A percentile compares a stretch with the other conserved stretches of the same genome.
These are phyloP conservation scores for Aspergillus bertholletiae DNA, from an alignment of 495 filamentous ascomycete species.

Conservation along the genomic window DNA sequence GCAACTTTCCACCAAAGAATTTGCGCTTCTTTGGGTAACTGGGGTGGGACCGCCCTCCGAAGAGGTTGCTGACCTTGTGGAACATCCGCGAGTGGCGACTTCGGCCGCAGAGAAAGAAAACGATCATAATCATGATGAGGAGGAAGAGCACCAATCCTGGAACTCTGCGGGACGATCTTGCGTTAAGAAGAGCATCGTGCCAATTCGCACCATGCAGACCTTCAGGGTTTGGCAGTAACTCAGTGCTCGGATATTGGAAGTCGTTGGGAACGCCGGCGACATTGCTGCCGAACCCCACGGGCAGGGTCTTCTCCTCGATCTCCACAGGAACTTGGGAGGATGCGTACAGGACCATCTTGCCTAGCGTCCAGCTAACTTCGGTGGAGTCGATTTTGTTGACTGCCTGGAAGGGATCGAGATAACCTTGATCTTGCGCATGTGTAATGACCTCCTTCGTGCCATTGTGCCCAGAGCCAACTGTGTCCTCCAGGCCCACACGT, in stretches of 20 bases:
- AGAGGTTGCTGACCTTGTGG: constrained; percentile 48
- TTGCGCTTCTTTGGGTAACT: constrained; percentile 50
- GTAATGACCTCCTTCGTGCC: constrained; percentile 70
- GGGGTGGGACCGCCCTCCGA: constrained; percentile 49
- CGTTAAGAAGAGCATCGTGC: constrained; percentile 67
- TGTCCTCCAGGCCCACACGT: constrained; percentile 74
- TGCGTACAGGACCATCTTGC: constrained; percentile 97
- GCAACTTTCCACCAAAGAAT: constrained; percentile 47
- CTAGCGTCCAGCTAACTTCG: constrained; percentile 98
- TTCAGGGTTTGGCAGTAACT: constrained; percentile 39
- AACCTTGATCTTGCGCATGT: constrained; percentile 73
- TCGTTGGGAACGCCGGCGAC: constrained; percentile 60
- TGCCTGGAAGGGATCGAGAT: constrained; percentile 84
- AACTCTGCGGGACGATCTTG: constrained; percentile 59
- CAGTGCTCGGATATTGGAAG: constrained; percentile 81
- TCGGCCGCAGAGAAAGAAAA: constrained; percentile 66
- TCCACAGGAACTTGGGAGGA: constrained; percentile 76
- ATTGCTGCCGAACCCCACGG: constrained; percentile 93
- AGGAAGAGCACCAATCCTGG: constrained; percentile 71
- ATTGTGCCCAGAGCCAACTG: constrained; percentile 52
- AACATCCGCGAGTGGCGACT: constrained; percentile 68
- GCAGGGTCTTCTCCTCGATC: constrained; percentile 53
- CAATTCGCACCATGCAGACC: constrained; percentile 60
- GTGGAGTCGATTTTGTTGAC: constrained; percentile 88
- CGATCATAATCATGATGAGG: constrained; percentile 63